Evolutionary conservation across 495 filamentous ascomycete species (phyloP).

Genomic region (Parathielavia appendiculata): DNA sequence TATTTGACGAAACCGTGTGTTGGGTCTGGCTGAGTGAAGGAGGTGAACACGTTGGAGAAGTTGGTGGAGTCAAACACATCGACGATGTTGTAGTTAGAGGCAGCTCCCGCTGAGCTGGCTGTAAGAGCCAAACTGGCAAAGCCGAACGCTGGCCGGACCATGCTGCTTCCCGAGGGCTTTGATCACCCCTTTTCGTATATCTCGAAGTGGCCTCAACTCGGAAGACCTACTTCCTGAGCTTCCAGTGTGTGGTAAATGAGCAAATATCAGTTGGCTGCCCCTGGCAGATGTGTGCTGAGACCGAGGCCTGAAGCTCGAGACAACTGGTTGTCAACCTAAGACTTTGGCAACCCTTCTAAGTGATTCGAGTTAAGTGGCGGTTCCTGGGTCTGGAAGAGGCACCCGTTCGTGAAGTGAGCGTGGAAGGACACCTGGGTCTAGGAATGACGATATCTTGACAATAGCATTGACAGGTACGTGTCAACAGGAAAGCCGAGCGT

Average conservation of each 20-base stretch:
- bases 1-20: slow-evolving; percentile 69
- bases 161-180: neutral
- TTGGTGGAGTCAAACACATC: slow-evolving; percentile 46
- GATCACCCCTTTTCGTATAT: neutral
- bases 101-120: slow-evolving; percentile 21
- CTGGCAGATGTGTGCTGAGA: slow-evolving; percentile 1
- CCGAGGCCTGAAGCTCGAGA: neutral
- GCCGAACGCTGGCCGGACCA: slow-evolving; percentile 7
- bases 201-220: neutral
- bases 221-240: slow-evolving; percentile 1
- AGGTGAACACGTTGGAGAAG: slow-evolving; percentile 55
- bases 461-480: slow-evolving; percentile 1
- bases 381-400: neutral
- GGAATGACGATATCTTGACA: neutral
- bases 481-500: neutral
- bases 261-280: neutral
- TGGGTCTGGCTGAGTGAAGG: slow-evolving; percentile 53
- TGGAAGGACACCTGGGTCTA: neutral
- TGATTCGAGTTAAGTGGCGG: neutral
- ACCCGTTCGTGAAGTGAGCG: neutral
- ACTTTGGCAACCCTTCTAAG: neutral
- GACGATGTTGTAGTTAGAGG: slow-evolving; percentile 39
- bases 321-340: neutral
- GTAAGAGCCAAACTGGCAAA: slow-evolving; percentile 6
- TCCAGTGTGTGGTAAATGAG: neutral